Conservation (phyloP, 306 rosid genomes). For the Trichosanthes cucumerina region DNA sequence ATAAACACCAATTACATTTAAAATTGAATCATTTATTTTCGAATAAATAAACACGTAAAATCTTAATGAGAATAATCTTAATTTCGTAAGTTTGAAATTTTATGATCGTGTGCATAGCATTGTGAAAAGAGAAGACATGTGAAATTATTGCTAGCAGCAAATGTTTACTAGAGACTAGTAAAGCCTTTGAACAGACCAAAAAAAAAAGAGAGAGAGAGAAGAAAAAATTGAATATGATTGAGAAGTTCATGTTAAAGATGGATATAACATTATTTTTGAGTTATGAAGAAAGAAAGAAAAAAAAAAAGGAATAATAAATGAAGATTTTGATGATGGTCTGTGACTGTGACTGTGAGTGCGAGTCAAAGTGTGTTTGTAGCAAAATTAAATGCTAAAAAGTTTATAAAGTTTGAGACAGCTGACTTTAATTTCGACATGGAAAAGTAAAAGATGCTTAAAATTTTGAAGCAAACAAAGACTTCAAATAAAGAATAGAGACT, state of each 20-base stretch:
- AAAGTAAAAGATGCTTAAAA: too few species aligned
- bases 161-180: not conserved
- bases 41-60: too few species aligned
- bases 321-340: not conserved
- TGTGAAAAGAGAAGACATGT: not conserved
- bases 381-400: not conserved
- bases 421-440: not conserved
- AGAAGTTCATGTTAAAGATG: conserved; percentile 31
- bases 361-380: not conserved
- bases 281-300: too few species aligned
- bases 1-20: too few species aligned
- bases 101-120: too few species aligned
- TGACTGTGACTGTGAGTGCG: too few species aligned
- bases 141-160: not conserved
- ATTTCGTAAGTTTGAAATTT: too few species aligned
- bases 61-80: too few species aligned
- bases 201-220: not conserved
- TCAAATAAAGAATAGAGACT: not conserved
- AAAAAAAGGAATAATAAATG: not conserved
- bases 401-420: not conserved
- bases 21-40: too few species aligned
- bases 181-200: not conserved
- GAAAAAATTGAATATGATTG: not conserved
- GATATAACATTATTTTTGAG: not conserved
- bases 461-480: not conserved